Evolutionary conservation across 208 protist genomes (phyloP), one percentile per base, ranked within the genome.

Genomic region (Leptomonas seymouri): DNA sequence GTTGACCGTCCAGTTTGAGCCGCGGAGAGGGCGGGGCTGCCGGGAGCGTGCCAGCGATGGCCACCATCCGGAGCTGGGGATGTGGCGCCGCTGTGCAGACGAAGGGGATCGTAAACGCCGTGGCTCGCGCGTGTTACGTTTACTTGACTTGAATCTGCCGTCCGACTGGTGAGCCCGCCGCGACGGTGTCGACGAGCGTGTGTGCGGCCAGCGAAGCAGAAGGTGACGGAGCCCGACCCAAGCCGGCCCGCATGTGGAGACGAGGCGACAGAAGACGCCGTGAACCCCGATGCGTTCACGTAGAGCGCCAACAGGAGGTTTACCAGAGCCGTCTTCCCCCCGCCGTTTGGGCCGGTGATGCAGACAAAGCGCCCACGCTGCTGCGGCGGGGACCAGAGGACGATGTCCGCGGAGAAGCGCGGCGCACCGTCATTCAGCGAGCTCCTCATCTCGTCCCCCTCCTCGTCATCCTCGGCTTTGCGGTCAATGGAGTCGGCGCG

Each of bases 261-360:
- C 27, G 60, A 50, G n/a, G 30, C 42, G 1, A 20, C 39, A 3
- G 30, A 53, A 3, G 69, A 61, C 16, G 69, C 44, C 59, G 46
- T 39, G 3, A 21, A 8, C 9, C 68, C 68, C 30, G 6, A 8
- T 6, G 48, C 23, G 44, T 70, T 64, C n/a, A 65, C 41, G 76
- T 81, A 76, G 16, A 93, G 66, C 11, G 68, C 81, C 9, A 93
- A 72, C 54, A 93, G 78, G 48, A 90, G 74, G 30, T 78, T 70
- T 2, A 86, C 51, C 0, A 90, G 71, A 14, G 87, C 89, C 61
- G 80, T 83, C 70, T 90, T 93, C 34, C 87, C 87, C 42, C 65
- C 68, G 27, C 84, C 80, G 71, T 78, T 86, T 18, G 64, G 65
- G 18, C 82, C 87, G 6, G 84, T 82, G 15, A 93, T 31, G 65